Evolutionary conservation across 768 basidiomycete species (phyloP).

Genomic region (Suillus occidentalis): DNA sequence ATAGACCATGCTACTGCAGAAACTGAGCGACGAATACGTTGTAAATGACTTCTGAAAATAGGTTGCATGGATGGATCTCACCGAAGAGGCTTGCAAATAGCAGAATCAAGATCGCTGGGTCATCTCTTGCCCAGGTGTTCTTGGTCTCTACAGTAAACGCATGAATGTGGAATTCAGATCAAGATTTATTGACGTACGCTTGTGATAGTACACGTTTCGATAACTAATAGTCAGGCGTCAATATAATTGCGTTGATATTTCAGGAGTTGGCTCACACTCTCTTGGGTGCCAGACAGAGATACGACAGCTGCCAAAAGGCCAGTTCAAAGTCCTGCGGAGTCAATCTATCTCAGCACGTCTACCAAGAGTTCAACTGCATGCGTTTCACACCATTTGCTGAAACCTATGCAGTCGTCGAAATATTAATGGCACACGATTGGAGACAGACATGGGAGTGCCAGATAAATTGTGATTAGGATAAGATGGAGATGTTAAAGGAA

Average conservation of each 20-base stretch:
- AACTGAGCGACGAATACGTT: slow-evolving; percentile 42
- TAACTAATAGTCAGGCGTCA: slow-evolving; percentile 51
- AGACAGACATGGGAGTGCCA: slow-evolving; percentile 20
- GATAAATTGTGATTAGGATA: slow-evolving; percentile 22
- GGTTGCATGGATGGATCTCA: slow-evolving; percentile 27
- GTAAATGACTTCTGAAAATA: not conserved
- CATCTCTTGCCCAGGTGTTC: slow-evolving; percentile 97
- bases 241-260: not conserved
- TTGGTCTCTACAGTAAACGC: slow-evolving; percentile 74
- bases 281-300: slow-evolving; percentile 87
- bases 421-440: slow-evolving; percentile 72
- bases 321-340: slow-evolving; percentile 85
- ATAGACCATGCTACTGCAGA: slow-evolving; percentile 85
- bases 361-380: not conserved
- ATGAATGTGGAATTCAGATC: not conserved
- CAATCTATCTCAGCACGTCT: slow-evolving; percentile 3
- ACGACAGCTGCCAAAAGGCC: slow-evolving; percentile 94
- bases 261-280: slow-evolving; percentile 66
- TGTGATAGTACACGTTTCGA: slow-evolving; percentile 97
- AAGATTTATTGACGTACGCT: slow-evolving; percentile 50
- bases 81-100: slow-evolving; percentile 77
- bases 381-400: slow-evolving; percentile 74
- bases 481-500: slow-evolving; percentile 31
- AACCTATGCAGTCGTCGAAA: slow-evolving; percentile 79
- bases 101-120: slow-evolving; percentile 91